A percentile compares a stretch with the other conserved stretches of the same genome.
Conservation (phyloP, 2,329 filamentous ascomycete species). For the Colletotrichum musicola region DNA sequence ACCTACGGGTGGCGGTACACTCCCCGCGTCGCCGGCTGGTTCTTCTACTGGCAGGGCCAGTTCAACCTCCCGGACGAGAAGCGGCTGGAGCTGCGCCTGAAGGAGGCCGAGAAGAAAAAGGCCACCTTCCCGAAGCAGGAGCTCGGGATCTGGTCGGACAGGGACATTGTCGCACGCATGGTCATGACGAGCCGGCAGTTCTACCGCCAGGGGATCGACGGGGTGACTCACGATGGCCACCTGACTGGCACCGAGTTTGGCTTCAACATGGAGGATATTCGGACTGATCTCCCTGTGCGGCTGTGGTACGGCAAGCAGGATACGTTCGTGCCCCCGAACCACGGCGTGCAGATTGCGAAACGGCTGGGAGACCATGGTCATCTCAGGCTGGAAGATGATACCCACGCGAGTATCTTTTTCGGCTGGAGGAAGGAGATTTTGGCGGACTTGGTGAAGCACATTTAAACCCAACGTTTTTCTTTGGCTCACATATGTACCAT, state of each 20-base stretch:
- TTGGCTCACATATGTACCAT: too few relatives aligned
- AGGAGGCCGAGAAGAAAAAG: slow-evolving; percentile 28
- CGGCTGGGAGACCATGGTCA: slow-evolving; percentile 10
- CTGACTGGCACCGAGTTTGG: slow-evolving; percentile 32
- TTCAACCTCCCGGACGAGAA: slow-evolving; percentile 28
- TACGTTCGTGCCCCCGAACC: slow-evolving; percentile 31
- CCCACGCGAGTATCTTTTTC: slow-evolving; percentile 38
- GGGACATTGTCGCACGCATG: slow-evolving; percentile 25
- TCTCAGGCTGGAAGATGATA: slow-evolving; percentile 35
- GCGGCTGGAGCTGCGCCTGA: slow-evolving; percentile 12
- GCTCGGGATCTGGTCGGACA: slow-evolving; percentile 19
- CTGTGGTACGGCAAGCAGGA: slow-evolving; percentile 36
- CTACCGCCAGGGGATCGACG: slow-evolving; percentile 33
- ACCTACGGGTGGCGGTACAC: slow-evolving; percentile 35
- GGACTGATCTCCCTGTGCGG: slow-evolving; percentile 15
- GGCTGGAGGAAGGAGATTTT: slow-evolving; percentile 17
- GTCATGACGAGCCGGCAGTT: slow-evolving; percentile 30
- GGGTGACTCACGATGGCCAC: slow-evolving; percentile 28
- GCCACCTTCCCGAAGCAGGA: slow-evolving; percentile 16
- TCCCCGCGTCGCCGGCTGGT: slow-evolving; percentile 31
- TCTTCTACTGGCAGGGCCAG: slow-evolving; percentile 15
- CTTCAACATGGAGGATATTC: slow-evolving; percentile 33
- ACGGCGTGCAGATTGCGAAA: slow-evolving; percentile 33
- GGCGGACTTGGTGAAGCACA: neutral
- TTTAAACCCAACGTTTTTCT: too few relatives aligned